These are phyloP conservation scores for Trypanosoma caninum DNA, from an alignment of 208 protist genomes.

Conservation along the genomic window DNA sequence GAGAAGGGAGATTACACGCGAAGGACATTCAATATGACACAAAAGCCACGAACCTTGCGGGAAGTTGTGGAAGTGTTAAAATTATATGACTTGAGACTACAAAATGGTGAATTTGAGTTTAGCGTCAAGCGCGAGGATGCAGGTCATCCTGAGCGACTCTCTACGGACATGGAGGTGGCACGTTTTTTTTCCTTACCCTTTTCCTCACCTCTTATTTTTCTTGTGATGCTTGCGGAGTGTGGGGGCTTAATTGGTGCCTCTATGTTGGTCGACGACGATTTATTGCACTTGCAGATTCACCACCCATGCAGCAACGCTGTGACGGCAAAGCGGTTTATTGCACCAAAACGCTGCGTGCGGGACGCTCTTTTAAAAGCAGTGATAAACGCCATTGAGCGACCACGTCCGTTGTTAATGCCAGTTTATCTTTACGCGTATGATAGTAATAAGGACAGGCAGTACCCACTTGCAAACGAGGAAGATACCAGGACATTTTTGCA, in stretches of 20 bases:
- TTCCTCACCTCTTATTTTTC: slow-evolving; percentile 6
- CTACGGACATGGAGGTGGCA: slow-evolving; percentile 5
- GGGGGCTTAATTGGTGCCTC: neutral
- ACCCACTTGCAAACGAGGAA: neutral
- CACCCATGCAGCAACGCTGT: neutral
- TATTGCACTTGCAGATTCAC: slow-evolving; percentile 18
- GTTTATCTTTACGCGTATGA: slow-evolving; percentile 7
- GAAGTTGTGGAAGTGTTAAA: slow-evolving; percentile 38
- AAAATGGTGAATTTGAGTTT: slow-evolving; percentile 48
- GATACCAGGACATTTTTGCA: neutral
- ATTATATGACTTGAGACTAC: slow-evolving; percentile 58
- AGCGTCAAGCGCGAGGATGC: slow-evolving; percentile 17
- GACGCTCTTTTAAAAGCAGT: slow-evolving; percentile 15
- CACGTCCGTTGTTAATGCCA: neutral
- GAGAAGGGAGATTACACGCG: slow-evolving; percentile 35
- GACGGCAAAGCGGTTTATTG: slow-evolving; percentile 24
- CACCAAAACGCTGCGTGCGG: slow-evolving; percentile 10
- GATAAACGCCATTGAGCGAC: neutral
- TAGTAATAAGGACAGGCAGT: neutral
- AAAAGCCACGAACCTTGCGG: slow-evolving; percentile 21
- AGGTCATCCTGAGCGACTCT: neutral
- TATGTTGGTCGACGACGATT: slow-evolving; percentile 20
- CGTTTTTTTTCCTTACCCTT: slow-evolving; percentile 2
- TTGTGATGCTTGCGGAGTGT: neutral
- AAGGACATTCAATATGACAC: slow-evolving; percentile 38